phyloP scores from a whole-genome alignment of 164 flowering plant genomes.

The Akebia trifoliata region DNA sequence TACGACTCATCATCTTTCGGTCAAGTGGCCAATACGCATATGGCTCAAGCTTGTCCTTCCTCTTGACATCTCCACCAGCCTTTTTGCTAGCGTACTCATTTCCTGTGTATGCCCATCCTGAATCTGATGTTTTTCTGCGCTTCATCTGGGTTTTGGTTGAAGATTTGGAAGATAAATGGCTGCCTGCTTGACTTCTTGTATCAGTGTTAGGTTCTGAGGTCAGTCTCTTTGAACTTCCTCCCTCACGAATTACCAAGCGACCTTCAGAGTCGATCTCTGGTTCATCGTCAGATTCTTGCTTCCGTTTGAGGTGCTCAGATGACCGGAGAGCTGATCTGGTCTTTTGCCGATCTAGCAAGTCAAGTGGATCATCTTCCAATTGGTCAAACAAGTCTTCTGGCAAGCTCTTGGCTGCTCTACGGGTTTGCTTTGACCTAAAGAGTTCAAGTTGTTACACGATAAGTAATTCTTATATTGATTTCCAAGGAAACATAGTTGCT shows the following conservation, averaged over 20 bases:
- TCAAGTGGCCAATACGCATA: conserved; percentile 99
- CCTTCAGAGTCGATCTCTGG: conserved; percentile 77
- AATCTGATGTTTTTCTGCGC: conserved; percentile 59
- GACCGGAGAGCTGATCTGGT: conserved; percentile 74
- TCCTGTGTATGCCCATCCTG: conserved; percentile 89
- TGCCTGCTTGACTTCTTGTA: conserved; percentile 41
- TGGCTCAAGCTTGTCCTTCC: conserved; percentile 93
- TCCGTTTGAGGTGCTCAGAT: conserved; percentile 36
- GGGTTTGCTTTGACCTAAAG: conserved; percentile 50
- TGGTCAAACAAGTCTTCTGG: conserved; percentile 68
- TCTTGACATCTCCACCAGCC: conserved; percentile 88
- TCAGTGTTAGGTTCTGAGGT: conserved; percentile 42
- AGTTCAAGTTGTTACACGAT: neutral
- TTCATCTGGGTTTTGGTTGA: conserved; percentile 33
- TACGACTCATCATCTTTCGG: conserved; percentile 91
- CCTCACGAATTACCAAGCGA: conserved; percentile 69
- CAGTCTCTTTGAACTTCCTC: conserved; percentile 33
- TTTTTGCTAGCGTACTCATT: conserved; percentile 82
- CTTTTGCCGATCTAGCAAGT: conserved; percentile 72
- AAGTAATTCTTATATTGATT: no score
- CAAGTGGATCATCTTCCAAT: conserved; percentile 83
- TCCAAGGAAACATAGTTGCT: no score
- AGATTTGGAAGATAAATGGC: conserved; percentile 31
- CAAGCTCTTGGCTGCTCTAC: conserved; percentile 46
- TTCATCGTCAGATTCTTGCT: conserved; percentile 69